Evolutionary conservation across 139 green algal genomes (phyloP).

Genomic region (Chlorella sorokiniana): DNA sequence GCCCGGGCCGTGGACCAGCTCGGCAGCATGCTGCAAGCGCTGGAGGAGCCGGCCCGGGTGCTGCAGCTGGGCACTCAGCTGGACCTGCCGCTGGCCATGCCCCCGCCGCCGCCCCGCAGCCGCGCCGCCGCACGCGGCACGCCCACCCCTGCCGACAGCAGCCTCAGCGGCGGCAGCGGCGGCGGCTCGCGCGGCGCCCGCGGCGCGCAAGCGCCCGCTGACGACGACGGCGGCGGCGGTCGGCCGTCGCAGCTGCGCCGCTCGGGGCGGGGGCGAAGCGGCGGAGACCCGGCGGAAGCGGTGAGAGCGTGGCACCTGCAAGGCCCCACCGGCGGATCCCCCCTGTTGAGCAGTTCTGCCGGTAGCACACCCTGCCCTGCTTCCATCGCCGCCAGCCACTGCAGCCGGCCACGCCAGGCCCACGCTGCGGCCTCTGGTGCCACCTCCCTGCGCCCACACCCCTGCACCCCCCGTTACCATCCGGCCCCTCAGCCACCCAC

Average conservation of each 20-base stretch:
- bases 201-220: neutral
- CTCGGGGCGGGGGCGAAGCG: neutral
- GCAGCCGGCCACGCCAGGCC: too few species aligned
- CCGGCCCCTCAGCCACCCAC: too few species aligned
- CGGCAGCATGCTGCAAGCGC: neutral
- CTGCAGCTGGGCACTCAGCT: slow-evolving; percentile 3
- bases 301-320: neutral
- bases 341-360: neutral
- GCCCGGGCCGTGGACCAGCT: slow-evolving; percentile 3
- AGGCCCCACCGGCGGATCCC: too few species aligned
- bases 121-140: neutral
- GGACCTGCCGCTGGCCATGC: neutral
- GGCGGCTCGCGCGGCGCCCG: neutral
- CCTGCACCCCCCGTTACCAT: too few species aligned
- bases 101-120: neutral
- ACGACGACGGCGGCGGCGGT: slow-evolving; percentile 2
- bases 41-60: neutral
- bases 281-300: neutral
- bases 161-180: slow-evolving; percentile 1
- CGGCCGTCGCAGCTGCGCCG: neutral
- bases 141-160: neutral
- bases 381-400: neutral
- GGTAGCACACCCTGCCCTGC: too few species aligned
- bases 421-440: too few species aligned
- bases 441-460: neutral